Evolutionary conservation across 345 rosid genomes (phyloP).

Genomic region (Cardamine chenopodiifolia): DNA sequence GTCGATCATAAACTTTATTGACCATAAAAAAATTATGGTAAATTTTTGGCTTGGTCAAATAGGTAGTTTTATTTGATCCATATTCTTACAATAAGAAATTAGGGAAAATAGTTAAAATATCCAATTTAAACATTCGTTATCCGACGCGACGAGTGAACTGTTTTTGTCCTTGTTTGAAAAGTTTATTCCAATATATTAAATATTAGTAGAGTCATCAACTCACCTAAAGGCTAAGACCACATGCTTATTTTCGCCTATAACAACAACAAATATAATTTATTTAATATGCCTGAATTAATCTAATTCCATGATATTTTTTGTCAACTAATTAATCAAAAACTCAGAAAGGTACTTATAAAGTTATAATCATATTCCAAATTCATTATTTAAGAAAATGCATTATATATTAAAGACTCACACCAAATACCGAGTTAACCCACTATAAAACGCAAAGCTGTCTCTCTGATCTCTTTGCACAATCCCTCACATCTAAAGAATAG

Average conservation of each 20-base stretch:
- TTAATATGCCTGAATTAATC: not conserved
- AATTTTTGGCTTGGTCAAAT: too few relatives aligned
- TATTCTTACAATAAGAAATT: not conserved
- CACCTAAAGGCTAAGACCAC: slow-evolving; percentile 16
- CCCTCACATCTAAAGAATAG: not conserved
- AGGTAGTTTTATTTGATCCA: not conserved
- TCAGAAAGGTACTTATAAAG: not conserved
- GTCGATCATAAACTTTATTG: too few relatives aligned
- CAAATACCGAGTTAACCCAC: slow-evolving; percentile 38
- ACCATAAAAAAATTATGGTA: too few relatives aligned
- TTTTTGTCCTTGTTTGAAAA: not conserved
- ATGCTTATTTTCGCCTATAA: not conserved
- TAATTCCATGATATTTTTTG: not conserved
- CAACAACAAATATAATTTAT: too few relatives aligned
- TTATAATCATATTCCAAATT: not conserved
- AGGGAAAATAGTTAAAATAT: not conserved
- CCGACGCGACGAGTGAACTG: not conserved
- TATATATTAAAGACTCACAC: not conserved
- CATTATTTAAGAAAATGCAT: not conserved
- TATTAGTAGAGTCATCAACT: slow-evolving; percentile 3
- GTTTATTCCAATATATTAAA: not conserved
- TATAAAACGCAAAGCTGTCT: slow-evolving; percentile 21
- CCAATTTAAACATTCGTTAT: not conserved
- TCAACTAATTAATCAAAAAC: not conserved
- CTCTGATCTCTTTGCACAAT: slow-evolving; percentile 4